phyloP scores from a whole-genome alignment of 352 stramenopile species.

The Blastocystis sp. region DNA sequence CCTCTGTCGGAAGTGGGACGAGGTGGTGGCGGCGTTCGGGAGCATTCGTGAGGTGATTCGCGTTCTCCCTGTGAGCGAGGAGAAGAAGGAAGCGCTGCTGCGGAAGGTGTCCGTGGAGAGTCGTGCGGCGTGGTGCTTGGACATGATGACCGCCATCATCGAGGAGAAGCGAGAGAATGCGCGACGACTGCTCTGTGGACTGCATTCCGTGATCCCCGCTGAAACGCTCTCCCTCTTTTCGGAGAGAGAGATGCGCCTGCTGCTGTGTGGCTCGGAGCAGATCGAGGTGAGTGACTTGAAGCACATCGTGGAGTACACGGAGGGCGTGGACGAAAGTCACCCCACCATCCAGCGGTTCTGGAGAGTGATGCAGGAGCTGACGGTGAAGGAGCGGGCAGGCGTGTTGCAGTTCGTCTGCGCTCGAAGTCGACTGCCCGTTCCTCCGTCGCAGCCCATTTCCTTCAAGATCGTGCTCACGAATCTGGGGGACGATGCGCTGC shows the following conservation, averaged over 20 bases:
- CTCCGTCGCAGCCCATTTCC: constrained; percentile 47
- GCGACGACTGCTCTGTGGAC: constrained; percentile 12
- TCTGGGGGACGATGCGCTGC: constrained; percentile 25
- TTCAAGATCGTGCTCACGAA: constrained; percentile 62
- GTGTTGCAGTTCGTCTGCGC: constrained; percentile 69
- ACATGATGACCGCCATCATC: background rate
- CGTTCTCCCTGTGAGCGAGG: background rate
- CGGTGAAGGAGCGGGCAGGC: background rate
- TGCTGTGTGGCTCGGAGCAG: constrained; percentile 34
- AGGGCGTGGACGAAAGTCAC: background rate
- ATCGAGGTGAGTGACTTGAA: constrained; percentile 17
- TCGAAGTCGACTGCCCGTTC: constrained; percentile 47
- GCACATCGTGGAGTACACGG: constrained; percentile 54
- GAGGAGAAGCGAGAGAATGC: constrained; percentile 9
- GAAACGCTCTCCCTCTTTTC: constrained; percentile 28
- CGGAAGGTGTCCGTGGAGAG: background rate
- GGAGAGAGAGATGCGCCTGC: background rate
- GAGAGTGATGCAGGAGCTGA: constrained; percentile 31
- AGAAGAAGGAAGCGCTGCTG: constrained; percentile 6
- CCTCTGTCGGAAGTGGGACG: constrained; percentile 26
- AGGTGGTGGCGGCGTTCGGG: constrained; percentile 28
- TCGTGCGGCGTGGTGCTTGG: background rate
- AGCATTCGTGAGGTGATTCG: background rate
- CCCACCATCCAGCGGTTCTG: constrained; percentile 54
- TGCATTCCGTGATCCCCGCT: constrained; percentile 9